Conservation (phyloP, 2,329 filamentous ascomycete genomes). For the Passalora sequoiae region DNA sequence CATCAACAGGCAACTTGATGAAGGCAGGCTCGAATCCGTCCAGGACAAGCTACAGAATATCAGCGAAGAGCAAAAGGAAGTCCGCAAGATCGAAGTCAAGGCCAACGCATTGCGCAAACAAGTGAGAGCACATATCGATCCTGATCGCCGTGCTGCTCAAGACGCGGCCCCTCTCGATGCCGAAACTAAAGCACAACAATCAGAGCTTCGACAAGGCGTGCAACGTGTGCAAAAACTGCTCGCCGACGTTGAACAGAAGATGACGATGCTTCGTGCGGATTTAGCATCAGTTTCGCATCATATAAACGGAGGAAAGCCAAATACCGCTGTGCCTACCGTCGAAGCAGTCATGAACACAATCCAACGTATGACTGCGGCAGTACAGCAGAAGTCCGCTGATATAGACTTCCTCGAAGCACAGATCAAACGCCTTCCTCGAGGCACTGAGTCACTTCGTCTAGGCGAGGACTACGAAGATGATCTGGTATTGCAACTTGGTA, state of each 20-base stretch:
- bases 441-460: conserved; percentile 29
- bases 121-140: conserved; percentile 65
- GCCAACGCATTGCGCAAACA: conserved; percentile 73
- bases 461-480: conserved; percentile 32
- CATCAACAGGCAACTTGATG: conserved; percentile 60
- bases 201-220: conserved; percentile 72
- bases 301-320: conserved; percentile 13
- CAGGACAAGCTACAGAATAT: conserved; percentile 64
- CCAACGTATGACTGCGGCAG: conserved; percentile 84
- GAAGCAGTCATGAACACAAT: conserved; percentile 91
- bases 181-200: conserved; percentile 78
- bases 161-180: conserved; percentile 71
- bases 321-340: conserved; percentile 68
- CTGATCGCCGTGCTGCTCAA: conserved; percentile 59
- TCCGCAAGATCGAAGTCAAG: conserved; percentile 66
- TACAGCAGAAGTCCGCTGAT: conserved; percentile 83
- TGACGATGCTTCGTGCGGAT: conserved; percentile 73
- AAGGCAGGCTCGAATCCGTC: conserved; percentile 63
- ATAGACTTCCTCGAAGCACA: conserved; percentile 86
- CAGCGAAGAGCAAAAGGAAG: conserved; percentile 60
- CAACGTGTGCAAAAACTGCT: conserved; percentile 68
- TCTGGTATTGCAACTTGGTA: conserved; percentile 27
- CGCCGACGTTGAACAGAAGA: conserved; percentile 70
- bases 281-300: conserved; percentile 52
- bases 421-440: conserved; percentile 61